Conservation (phyloP, 148 eudicot species). For the Chenopodium album region DNA sequence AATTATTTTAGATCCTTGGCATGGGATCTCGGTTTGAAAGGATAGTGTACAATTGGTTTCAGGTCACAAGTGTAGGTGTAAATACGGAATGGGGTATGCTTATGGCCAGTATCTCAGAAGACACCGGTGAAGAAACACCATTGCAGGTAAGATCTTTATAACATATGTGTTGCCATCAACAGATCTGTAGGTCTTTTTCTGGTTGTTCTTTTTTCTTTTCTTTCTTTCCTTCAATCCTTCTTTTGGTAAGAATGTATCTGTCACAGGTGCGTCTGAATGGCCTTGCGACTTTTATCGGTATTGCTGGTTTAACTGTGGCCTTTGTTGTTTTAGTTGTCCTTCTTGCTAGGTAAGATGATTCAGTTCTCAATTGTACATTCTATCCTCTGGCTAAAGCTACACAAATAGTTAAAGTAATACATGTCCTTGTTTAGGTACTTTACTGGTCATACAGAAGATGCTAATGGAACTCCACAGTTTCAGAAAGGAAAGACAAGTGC, state of each 20-base stretch:
- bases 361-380: neutral
- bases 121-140: slow-evolving; percentile 98
- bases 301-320: slow-evolving; percentile 80
- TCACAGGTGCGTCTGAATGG: slow-evolving; percentile 89
- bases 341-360: slow-evolving; percentile 48
- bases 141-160: slow-evolving; percentile 58
- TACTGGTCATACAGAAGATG: slow-evolving; percentile 53
- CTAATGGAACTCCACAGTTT: slow-evolving; percentile 48
- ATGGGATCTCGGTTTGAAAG: slow-evolving; percentile 11
- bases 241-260: slow-evolving; percentile 9
- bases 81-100: slow-evolving; percentile 98
- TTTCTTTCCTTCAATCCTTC: neutral
- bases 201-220: neutral
- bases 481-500: slow-evolving; percentile 54
- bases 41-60: slow-evolving; percentile 14
- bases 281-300: slow-evolving; percentile 87
- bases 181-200: neutral
- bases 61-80: slow-evolving; percentile 94
- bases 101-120: slow-evolving; percentile 98
- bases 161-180: neutral
- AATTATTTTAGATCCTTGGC: neutral
- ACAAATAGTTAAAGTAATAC: neutral
- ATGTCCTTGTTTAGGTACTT: slow-evolving; percentile 53
- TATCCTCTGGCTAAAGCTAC: neutral
- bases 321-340: slow-evolving; percentile 61